Base-by-base conservation (phyloP, 1,284 basidiomycete genomes). In the Apiotrichum veenhuisii region DNA sequence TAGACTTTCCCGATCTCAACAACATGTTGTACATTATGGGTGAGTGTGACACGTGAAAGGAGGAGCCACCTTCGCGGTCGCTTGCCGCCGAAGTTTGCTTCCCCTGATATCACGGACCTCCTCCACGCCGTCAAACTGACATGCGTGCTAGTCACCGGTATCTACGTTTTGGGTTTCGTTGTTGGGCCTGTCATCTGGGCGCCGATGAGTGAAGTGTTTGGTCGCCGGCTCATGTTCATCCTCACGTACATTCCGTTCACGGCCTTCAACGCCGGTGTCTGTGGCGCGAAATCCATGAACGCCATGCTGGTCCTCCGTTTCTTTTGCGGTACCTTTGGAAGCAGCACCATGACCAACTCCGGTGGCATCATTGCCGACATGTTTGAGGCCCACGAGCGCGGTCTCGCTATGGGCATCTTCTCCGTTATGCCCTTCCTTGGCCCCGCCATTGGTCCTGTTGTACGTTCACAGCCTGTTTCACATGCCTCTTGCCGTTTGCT, bases 321-420 rank as follows among this genome's bases (percentile, higher is more conserved):
- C 67, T 65, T 81, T 33, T 66, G 71, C 0, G 80, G 80, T 3
- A 71, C 72, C 10, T 75, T 73, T 46, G 77, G 73, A 20, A 72
- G 75, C 2, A 68, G 70, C 3, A 73, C 77, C 3, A 65, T 81
- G 50, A 76, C 78, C 53, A 80, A 78, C 61, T 74, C 77, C 0
- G 79, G 54, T 17, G 77, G 78, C 36, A 69, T 75, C 25, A 75
- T 81, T 36, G 72, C 75, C 17, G 77, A 80, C 57, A 62, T 79
- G 37, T 78, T 74, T 57, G 63, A 68, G 30, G 70, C 76, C 14
- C 64, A 72, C 45, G 69, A 77, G 45, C 65, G 78, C 14, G 77
- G 76, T 43, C 61, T 77, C 10, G 75, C 74, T 2, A 73, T 80
- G 63, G 73, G 82, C 15, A 78, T 86, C 23, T 78, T 77, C 62